Evolutionary conservation across 1,284 basidiomycete species (phyloP), one percentile per base, ranked within the genome.

Genomic region (Papiliotrema terrestris): DNA sequence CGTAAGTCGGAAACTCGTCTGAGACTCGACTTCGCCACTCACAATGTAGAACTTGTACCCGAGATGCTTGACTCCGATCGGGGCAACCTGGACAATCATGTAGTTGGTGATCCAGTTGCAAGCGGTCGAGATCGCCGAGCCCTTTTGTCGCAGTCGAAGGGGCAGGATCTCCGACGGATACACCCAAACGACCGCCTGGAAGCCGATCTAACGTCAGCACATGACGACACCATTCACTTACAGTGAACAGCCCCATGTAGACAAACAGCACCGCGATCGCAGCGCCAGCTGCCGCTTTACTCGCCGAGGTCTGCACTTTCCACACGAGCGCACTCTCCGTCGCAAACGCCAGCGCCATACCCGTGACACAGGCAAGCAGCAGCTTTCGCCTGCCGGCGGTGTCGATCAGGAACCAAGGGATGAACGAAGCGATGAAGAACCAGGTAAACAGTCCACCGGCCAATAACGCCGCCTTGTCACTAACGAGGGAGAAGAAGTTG

Each of bases 361-460:
- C 56, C 20, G 67, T 45, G 23, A 68, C 65, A 29, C 64, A 67
- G 23, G 60, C 57, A 22, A 75, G 61, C 6, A 75, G 55, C 9
- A 73, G 59, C 38, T 64, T 63, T 38, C 69, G 56, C 38, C 73
- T 62, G 15, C 73, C 73, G 14, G 67, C 51, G 14, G 57, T 58
- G 55, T 75, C 72, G 57, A 73, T 74, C 47, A 75, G 52, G 46
- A 69, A 62, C 67, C 68, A 69, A 17, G 64, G 64, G 48, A 67
- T 66, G 57, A 71, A 65, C 11, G 65, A 73, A 19, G 71, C 71
- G 54, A 68, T 58, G 54, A 69, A 67, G 61, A 69, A 69, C 67
- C 67, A 69, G 13, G 69, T 72, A 59, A 71, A 72, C 23, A 72
- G 59, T 36, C 66, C 57, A 26, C 69, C 71, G 26, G 71, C 63